A percentile compares a stretch with the other conserved stretches of the same genome.
Evolutionary conservation across 768 basidiomycete species (phyloP).

Genomic region (Serendipita sp.): DNA sequence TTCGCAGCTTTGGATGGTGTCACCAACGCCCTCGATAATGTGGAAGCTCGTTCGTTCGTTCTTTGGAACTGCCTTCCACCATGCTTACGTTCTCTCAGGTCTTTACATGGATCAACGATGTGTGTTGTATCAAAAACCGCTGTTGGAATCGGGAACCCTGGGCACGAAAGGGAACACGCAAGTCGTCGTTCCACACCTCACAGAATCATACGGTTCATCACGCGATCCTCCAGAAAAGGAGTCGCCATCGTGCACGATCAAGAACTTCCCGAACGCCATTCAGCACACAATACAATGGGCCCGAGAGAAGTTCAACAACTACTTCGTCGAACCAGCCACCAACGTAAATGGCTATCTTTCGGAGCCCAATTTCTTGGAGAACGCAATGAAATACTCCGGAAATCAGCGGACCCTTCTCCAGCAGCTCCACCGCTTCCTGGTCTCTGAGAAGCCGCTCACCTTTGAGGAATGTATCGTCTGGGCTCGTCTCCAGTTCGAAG

Average conservation of each 20-base stretch:
- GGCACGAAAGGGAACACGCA: slow-evolving; percentile 98
- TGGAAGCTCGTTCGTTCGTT: slow-evolving; percentile 76
- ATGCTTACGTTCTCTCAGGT: slow-evolving; percentile 31
- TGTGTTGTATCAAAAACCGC: slow-evolving; percentile 87
- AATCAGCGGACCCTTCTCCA: slow-evolving; percentile 81
- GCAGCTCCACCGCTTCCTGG: slow-evolving; percentile 78
- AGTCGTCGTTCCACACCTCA: slow-evolving; percentile 83
- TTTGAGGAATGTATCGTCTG: slow-evolving; percentile 97
- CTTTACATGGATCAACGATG: slow-evolving; percentile 98
- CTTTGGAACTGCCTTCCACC: background rate
- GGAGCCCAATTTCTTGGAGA: slow-evolving; percentile 90
- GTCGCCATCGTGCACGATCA: slow-evolving; percentile 91
- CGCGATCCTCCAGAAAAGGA: slow-evolving; percentile 99
- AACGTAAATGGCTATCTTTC: slow-evolving; percentile 93
- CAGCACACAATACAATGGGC: slow-evolving; percentile 99
- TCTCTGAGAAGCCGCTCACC: slow-evolving; percentile 82
- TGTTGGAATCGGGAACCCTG: slow-evolving; percentile 93
- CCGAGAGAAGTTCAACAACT: slow-evolving; percentile 76
- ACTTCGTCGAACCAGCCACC: slow-evolving; percentile 89
- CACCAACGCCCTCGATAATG: slow-evolving; percentile 95
- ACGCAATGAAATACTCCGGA: slow-evolving; percentile 75
- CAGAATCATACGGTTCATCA: slow-evolving; percentile 93
- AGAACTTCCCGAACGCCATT: slow-evolving; percentile 97
- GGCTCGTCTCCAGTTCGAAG: slow-evolving; percentile 92
- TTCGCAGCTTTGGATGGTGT: slow-evolving; percentile 81